phyloP scores from a whole-genome alignment of 208 protist species.

The Herpetomonas muscarum region DNA sequence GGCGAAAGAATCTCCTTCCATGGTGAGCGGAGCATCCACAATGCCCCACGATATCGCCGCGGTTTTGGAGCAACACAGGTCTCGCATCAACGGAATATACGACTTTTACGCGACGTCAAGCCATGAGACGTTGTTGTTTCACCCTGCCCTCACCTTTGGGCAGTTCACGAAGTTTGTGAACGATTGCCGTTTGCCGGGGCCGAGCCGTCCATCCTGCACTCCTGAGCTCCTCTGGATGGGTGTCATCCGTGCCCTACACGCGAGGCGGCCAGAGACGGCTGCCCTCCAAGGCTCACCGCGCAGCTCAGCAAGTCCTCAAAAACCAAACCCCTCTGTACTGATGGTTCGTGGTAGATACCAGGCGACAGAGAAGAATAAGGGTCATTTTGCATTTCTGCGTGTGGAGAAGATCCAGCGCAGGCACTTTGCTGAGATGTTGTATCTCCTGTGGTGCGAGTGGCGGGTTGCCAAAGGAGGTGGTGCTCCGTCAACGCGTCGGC shows the following conservation, averaged over 20 bases:
- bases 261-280: not conserved
- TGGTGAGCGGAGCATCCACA: no score
- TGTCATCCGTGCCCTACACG: slow-evolving; percentile 30
- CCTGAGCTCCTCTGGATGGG: slow-evolving; percentile 67
- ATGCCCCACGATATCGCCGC: no score
- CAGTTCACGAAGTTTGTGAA: slow-evolving; percentile 49
- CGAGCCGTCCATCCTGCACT: slow-evolving; percentile 18
- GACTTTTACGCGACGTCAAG: slow-evolving; percentile 43
- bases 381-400: not conserved
- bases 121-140: slow-evolving; percentile 21
- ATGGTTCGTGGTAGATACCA: not conserved
- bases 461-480: no score
- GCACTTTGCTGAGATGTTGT: slow-evolving; percentile 22
- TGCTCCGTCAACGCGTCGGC: no score
- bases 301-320: not conserved
- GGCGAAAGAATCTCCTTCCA: no score
- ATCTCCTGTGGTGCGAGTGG: slow-evolving; percentile 6
- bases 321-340: not conserved
- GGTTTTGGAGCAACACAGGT: slow-evolving; percentile 17
- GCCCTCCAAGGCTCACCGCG: no score
- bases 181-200: slow-evolving; percentile 31
- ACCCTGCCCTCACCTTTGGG: slow-evolving; percentile 38
- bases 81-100: slow-evolving; percentile 35
- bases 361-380: not conserved
- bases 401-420: not conserved